These are phyloP conservation scores for Cymbopogon flexuosus DNA, from an alignment of 202 grass and related monocot genomes.

Conservation along the genomic window DNA sequence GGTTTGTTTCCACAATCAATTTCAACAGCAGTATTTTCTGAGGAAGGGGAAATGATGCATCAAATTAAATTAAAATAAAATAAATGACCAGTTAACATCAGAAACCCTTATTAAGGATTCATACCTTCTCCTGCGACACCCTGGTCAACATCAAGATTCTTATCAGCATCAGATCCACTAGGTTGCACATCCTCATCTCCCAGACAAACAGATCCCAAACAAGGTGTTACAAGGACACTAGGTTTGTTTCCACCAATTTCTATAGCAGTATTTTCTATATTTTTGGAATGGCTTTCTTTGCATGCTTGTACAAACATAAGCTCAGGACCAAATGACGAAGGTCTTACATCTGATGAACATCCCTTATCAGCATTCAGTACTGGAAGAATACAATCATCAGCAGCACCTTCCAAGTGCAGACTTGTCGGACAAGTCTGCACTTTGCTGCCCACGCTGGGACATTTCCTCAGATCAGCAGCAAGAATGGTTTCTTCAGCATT, in stretches of 20 bases:
- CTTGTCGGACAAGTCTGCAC: not conserved
- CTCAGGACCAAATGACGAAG: constrained; percentile 3
- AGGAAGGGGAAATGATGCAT: too few species aligned
- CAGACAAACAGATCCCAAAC: too few species aligned
- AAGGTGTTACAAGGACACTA: not conserved
- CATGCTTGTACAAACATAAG: not conserved
- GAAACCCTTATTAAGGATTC: too few species aligned
- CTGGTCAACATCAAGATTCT: too few species aligned
- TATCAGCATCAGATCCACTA: too few species aligned
- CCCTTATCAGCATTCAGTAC: not conserved
- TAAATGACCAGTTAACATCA: too few species aligned
- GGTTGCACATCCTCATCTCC: too few species aligned
- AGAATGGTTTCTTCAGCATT: not conserved
- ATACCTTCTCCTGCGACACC: too few species aligned
- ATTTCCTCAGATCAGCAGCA: not conserved
- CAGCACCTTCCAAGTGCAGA: not conserved
- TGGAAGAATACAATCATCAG: not conserved
- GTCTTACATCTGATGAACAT: not conserved
- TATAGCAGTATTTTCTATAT: not conserved
- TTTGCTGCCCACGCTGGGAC: not conserved
- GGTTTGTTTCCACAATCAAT: too few species aligned
- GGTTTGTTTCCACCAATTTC: not conserved
- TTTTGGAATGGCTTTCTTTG: not conserved
- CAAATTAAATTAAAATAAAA: too few species aligned
- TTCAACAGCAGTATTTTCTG: too few species aligned